Evolutionary conservation across 2,329 filamentous ascomycete species (phyloP), one percentile per base, ranked within the genome.

Genomic region (Setomelanomma holmii): DNA sequence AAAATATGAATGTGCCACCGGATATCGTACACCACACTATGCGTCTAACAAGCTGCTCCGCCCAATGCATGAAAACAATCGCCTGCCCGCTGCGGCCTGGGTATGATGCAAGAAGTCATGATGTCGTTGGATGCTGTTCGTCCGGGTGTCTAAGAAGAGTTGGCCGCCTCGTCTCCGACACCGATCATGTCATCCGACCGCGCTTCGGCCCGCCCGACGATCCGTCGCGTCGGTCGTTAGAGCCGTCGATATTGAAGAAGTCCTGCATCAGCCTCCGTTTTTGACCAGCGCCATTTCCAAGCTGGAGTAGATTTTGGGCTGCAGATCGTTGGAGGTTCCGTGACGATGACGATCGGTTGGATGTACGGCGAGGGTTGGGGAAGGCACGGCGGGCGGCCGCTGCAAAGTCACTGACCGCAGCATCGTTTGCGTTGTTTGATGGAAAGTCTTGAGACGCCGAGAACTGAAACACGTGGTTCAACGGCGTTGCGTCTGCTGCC

Each of bases 241-340:
- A 72, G 58, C 84, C 86, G 46, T 85, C 84, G 6, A 89, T 78
- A 66, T 91, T 89, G 68, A 92, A 92, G 47, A 91, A 86, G 66
- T 93, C 89, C 20, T 86, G 84, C 64, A 90, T 83, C 61, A 90
- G 82, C 64, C 89, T 84, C 36, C 89, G 83, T 73, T 93, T 93
- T 61, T 86, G 82, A 1, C 89, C 89, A 7, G 88, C 84, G 5
- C 85, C 86, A 52, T 82, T 82, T 4, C 86, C 86, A 7, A 90
- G 75, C 35, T 74, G 75, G 39, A 78, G 69, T 33, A 76, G 71
- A 58, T 75, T 64, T 63, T 69, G 56, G 44, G 68, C 63, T 38
- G 70, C 62, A 10, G 64, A 60, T n/a, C 70, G 65, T 43, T 71
- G 72, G 14, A 67, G 56, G 42, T 62, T 68, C 27, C 68, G 70